Base-by-base conservation (phyloP, 2,329 filamentous ascomycete genomes). In the Aureobasidium melanogenum region DNA sequence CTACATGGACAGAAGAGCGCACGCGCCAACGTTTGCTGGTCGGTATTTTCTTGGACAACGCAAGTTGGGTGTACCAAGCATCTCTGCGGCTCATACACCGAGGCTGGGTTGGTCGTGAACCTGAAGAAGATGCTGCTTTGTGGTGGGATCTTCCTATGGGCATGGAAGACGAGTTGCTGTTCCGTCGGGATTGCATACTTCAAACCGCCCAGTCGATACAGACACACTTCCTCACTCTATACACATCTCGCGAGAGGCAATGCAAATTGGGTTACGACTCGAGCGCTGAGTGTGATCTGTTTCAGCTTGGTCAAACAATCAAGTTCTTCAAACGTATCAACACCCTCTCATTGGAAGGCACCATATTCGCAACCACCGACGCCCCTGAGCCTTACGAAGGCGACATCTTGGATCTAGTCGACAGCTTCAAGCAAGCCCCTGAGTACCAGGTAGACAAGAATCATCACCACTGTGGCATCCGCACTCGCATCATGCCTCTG, bases 231-330 rank as follows among this genome's bases (percentile, higher is more conserved):
- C 74, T 91, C 2, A 70, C 72, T 7, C 75, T 88, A 0, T 91
- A 91, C 71, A 83, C 83, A 1, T 88, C 87, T 10, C 83, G 85
- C n/a, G 79, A 79, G 30, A 72, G 78, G 28, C 88, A 91, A 70
- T 91, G 88, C 72, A 84, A 84, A 67, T 79, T 90, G 0, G 88
- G 88, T 57, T 91, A 91, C 72, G 87, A 89, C 68, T 85, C 84
- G 2, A 88, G 84, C 64, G 74, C 81, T 1, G 84, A 87, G 44
- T 91, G 88, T 71, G 88, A 92, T 74, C 86, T 84, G 1, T 92
- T 88, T 68, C 88, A 92, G 72, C 81, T 92, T 0, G 88, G 88
- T 24, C 87, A 91, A 73, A 89, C 89, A 79, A 74, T 90, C 64
- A 85, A 84, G 66, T 91, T 91, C 72, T 81, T 91, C 38, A 75